Conservation (phyloP, 805 yeast genomes). For the Ogataea allantospora region DNA sequence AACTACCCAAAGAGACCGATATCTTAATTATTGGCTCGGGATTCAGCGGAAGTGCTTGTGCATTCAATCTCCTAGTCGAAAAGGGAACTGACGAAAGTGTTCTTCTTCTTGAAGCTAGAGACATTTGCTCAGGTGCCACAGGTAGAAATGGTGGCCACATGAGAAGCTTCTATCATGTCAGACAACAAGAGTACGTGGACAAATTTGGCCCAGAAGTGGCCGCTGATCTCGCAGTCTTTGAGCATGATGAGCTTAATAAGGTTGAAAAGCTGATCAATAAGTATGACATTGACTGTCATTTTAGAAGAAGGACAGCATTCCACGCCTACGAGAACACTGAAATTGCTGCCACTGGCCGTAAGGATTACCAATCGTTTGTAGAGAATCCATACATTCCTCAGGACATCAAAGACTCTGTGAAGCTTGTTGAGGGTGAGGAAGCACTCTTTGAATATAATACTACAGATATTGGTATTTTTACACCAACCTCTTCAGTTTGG, state of each 20-base stretch:
- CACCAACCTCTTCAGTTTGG: slow-evolving; percentile 45
- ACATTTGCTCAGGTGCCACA: slow-evolving; percentile 40
- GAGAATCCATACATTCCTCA: slow-evolving; percentile 31
- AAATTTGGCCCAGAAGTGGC: slow-evolving; percentile 28
- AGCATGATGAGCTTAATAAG: slow-evolving; percentile 33
- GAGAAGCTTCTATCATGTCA: slow-evolving; percentile 9
- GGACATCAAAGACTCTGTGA: slow-evolving; percentile 28
- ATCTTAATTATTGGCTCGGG: slow-evolving; percentile 45
- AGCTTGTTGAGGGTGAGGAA: slow-evolving; percentile 32
- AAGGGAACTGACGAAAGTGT: slow-evolving; percentile 19
- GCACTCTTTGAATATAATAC: slow-evolving; percentile 30
- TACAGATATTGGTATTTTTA: slow-evolving; percentile 32
- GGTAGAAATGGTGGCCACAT: slow-evolving; percentile 51
- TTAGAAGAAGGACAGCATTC: slow-evolving; percentile 34
- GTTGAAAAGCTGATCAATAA: slow-evolving; percentile 35
- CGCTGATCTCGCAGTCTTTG: slow-evolving; percentile 37
- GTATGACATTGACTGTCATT: slow-evolving; percentile 38
- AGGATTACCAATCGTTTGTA: slow-evolving; percentile 24
- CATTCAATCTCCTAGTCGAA: slow-evolving; percentile 36
- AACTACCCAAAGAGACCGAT: slow-evolving; percentile 38
- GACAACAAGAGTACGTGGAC: not conserved
- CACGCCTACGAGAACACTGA: slow-evolving; percentile 35
- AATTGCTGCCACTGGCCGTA: slow-evolving; percentile 12
- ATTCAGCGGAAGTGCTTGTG: slow-evolving; percentile 42
- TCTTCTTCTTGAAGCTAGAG: slow-evolving; percentile 26